These are phyloP conservation scores for Globisporangium yorkense DNA, from an alignment of 352 stramenopile species.

Conservation along the genomic window DNA sequence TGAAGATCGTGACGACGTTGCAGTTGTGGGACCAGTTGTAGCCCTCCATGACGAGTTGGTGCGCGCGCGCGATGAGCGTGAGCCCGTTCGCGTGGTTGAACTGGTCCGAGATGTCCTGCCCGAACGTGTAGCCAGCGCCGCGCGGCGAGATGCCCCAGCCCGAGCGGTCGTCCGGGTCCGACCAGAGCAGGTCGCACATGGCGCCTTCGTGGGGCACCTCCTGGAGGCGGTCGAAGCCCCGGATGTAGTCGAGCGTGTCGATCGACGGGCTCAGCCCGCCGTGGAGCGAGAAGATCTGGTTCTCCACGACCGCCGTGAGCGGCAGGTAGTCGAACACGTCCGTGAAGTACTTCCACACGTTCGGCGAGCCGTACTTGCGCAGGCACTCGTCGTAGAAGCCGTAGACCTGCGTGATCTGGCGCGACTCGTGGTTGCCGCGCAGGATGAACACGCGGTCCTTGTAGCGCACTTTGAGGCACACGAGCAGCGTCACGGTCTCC, in stretches of 20 bases:
- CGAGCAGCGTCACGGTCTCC: constrained; percentile 88
- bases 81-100: constrained; percentile 95
- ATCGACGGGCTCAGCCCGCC: constrained; percentile 86
- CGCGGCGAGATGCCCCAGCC: constrained; percentile 95
- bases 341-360: constrained; percentile 74
- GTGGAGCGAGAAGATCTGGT: constrained; percentile 89
- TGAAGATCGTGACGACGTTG: constrained; percentile 99
- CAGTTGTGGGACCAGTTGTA: constrained; percentile 96
- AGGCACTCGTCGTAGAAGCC: constrained; percentile 99
- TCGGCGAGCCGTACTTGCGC: constrained; percentile 95
- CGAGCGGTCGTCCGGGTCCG: constrained; percentile 92
- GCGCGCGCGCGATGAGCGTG: constrained; percentile 88
- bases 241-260: constrained; percentile 92
- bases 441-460: constrained; percentile 89
- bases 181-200: constrained; percentile 98
- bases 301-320: constrained; percentile 93
- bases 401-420: constrained; percentile 96
- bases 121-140: constrained; percentile 91
- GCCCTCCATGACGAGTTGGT: constrained; percentile 92
- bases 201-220: constrained; percentile 96
- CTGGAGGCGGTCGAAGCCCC: constrained; percentile 91
- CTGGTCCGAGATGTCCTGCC: constrained; percentile 87
- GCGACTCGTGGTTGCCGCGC: constrained; percentile 93
- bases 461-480: constrained; percentile 93
- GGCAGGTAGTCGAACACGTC: constrained; percentile 95